Evolutionary conservation across 1,284 basidiomycete species (phyloP).

Genomic region (Kalmanozyma brasiliensis): DNA sequence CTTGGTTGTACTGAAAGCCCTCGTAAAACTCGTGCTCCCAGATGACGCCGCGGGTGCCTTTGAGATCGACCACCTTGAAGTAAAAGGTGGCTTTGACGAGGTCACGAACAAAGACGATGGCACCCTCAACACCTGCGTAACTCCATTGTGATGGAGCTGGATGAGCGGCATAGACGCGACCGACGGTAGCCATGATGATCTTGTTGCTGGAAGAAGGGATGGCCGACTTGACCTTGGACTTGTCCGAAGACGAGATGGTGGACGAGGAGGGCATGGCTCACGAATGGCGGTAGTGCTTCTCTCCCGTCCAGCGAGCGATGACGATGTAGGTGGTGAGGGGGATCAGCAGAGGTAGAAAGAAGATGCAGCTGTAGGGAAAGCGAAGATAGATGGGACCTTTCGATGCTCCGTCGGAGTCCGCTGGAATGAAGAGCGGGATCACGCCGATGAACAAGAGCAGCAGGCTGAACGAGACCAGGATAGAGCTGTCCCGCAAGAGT

Average conservation of each 20-base stretch:
- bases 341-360: slow-evolving; percentile 57
- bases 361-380: slow-evolving; percentile 51
- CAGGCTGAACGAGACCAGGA: slow-evolving; percentile 27
- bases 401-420: neutral
- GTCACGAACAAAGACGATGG: slow-evolving; percentile 63
- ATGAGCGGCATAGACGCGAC: slow-evolving; percentile 63
- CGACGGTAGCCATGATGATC: slow-evolving; percentile 66
- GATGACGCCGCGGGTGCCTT: slow-evolving; percentile 83
- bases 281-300: slow-evolving; percentile 54
- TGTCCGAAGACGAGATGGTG: slow-evolving; percentile 62
- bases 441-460: slow-evolving; percentile 22
- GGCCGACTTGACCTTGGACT: slow-evolving; percentile 64
- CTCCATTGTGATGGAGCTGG: slow-evolving; percentile 53
- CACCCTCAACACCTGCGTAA: slow-evolving; percentile 64
- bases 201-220: slow-evolving; percentile 62
- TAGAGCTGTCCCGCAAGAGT: slow-evolving; percentile 13
- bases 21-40: slow-evolving; percentile 95
- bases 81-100: slow-evolving; percentile 50
- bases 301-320: slow-evolving; percentile 64
- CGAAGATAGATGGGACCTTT: slow-evolving; percentile 19
- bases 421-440: slow-evolving; percentile 10
- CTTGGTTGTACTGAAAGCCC: slow-evolving; percentile 83
- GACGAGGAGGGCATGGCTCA: slow-evolving; percentile 60
- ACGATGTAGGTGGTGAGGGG: slow-evolving; percentile 60
- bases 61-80: slow-evolving; percentile 63